phyloP scores from a whole-genome alignment of 2,329 filamentous ascomycete genomes.

The Penicillium griseofulvum region DNA sequence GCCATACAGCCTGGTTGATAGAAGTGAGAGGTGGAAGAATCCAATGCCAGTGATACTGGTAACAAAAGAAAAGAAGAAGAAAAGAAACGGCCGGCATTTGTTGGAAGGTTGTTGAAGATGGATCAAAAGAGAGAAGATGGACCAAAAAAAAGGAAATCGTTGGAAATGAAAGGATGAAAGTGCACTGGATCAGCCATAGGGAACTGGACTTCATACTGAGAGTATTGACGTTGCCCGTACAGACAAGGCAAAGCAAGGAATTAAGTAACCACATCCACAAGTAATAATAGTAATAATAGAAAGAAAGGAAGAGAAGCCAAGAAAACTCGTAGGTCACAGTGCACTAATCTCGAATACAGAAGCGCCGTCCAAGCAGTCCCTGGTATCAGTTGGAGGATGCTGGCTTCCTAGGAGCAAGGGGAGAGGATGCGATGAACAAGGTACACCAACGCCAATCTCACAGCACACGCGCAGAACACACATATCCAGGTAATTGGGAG shows the following conservation, averaged over 20 bases:
- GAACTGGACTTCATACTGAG: constrained; percentile 10
- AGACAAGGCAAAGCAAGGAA: constrained; percentile 17
- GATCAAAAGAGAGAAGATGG: constrained; percentile 1
- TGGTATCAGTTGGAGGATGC: constrained; percentile 14
- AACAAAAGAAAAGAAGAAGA: constrained; percentile 2
- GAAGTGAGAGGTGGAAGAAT: not conserved
- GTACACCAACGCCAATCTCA: constrained; percentile 40
- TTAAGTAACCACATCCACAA: constrained; percentile 26
- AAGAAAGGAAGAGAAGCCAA: constrained; percentile 26
- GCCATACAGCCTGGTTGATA: not conserved
- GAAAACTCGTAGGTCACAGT: constrained; percentile 31
- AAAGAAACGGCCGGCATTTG: constrained; percentile 13
- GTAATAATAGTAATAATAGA: constrained; percentile 32
- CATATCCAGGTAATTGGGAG: constrained; percentile 32
- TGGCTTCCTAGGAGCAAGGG: constrained; percentile 13
- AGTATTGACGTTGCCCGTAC: constrained; percentile 14
- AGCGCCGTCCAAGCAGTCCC: constrained; percentile 15
- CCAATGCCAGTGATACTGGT: constrained; percentile 1
- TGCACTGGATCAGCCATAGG: constrained; percentile 6
- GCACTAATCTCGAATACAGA: constrained; percentile 28
- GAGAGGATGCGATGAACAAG: constrained; percentile 28
- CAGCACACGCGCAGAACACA: constrained; percentile 20
- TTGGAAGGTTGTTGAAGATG: not conserved
- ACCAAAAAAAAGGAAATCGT: constrained; percentile 3
- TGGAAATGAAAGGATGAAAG: constrained; percentile 11